These are phyloP conservation scores for Fraxinus angustifolia DNA, from an alignment of 305 asterid species.

Conservation along the genomic window DNA sequence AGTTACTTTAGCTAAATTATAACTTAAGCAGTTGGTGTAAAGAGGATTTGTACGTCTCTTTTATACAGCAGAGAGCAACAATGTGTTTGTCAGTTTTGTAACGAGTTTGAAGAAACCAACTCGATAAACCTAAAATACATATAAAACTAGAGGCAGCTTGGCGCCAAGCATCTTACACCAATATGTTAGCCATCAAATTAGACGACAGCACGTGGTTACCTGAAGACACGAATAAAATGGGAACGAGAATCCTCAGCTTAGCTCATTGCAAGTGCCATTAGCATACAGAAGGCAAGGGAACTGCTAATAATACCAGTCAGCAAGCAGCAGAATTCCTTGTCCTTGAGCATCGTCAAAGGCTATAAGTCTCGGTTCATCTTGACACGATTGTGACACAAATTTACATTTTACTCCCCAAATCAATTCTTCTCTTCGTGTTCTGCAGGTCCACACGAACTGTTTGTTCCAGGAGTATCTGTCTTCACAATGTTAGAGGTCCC, in stretches of 20 bases:
- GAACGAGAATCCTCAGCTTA: constrained; percentile 16
- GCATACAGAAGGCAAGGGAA: not conserved
- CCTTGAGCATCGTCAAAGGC: constrained; percentile 12
- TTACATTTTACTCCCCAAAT: constrained; percentile 30
- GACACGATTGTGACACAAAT: constrained; percentile 28
- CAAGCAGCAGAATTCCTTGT: constrained; percentile 29
- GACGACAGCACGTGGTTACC: not conserved
- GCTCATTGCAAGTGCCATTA: constrained; percentile 20
- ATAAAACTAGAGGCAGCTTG: not conserved
- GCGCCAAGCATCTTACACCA: not conserved
- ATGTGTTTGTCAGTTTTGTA: constrained; percentile 3
- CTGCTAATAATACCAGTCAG: constrained; percentile 20
- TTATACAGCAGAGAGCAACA: constrained; percentile 10
- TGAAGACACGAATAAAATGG: constrained; percentile 18
- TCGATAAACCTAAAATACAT: not conserved
- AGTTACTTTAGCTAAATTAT: not conserved
- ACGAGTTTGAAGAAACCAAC: not conserved
- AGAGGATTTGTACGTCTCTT: constrained; percentile 17
- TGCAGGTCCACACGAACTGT: constrained; percentile 29
- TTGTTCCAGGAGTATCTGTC: constrained; percentile 25
- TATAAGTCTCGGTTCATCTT: constrained; percentile 27
- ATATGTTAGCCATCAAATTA: constrained; percentile 2
- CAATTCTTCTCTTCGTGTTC: constrained; percentile 27
- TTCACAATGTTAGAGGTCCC: constrained; percentile 22
- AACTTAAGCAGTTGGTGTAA: not conserved